Evolutionary conservation across 352 stramenopile species (phyloP).

Genomic region (Phytopythium cucurbitacearum): DNA sequence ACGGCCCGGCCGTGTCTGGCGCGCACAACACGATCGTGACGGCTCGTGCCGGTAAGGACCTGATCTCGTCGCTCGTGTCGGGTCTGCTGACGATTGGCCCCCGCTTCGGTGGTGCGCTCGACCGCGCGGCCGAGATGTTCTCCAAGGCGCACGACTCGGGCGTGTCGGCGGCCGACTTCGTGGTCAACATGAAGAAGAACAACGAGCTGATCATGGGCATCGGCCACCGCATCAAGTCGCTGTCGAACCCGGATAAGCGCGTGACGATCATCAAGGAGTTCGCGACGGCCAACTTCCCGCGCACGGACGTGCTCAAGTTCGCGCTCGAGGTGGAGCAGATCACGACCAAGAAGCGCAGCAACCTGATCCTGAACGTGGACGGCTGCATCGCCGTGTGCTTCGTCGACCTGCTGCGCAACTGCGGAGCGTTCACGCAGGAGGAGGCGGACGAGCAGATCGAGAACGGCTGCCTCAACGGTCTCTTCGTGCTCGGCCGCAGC

Average conservation of each 20-base stretch:
- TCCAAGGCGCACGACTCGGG: constrained; percentile 88
- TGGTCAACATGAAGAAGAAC: constrained; percentile 92
- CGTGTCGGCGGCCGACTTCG: constrained; percentile 87
- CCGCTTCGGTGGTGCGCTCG: constrained; percentile 94
- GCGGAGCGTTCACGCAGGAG: constrained; percentile 85
- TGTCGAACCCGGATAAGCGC: constrained; percentile 95
- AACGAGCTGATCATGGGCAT: constrained; percentile 98
- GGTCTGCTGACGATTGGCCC: constrained; percentile 95
- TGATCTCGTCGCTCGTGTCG: constrained; percentile 95
- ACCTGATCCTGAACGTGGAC: constrained; percentile 98
- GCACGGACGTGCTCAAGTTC: constrained; percentile 94
- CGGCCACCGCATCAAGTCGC: constrained; percentile 94
- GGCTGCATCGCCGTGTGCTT: constrained; percentile 97
- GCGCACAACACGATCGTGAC: constrained; percentile 97
- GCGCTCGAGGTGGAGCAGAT: constrained; percentile 94
- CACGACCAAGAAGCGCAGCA: constrained; percentile 96
- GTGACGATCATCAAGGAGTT: constrained; percentile 97
- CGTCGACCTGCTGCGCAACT: constrained; percentile 94
- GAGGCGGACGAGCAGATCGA: constrained; percentile 94
- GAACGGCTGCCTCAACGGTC: constrained; percentile 95
- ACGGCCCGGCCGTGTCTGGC: constrained; percentile 94
- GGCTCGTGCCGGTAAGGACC: constrained; percentile 94
- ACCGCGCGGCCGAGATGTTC: constrained; percentile 94
- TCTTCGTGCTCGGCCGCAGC: constrained; percentile 85
- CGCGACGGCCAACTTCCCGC: constrained; percentile 91